These are phyloP conservation scores for Musa beccarii DNA, from an alignment of 176 grass and related monocot species.

Conservation along the genomic window DNA sequence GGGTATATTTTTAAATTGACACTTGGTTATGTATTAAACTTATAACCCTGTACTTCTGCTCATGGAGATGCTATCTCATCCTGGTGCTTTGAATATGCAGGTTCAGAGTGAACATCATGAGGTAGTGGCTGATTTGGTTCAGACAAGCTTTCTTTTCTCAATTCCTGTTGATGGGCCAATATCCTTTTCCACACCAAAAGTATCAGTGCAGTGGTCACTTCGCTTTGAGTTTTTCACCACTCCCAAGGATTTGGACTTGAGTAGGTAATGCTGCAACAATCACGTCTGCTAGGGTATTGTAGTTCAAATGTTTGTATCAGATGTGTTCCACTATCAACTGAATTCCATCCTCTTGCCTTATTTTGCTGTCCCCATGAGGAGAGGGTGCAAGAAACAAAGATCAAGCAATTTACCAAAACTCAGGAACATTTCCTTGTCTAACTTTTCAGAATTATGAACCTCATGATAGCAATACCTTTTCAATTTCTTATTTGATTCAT, in stretches of 20 bases:
- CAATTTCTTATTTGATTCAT: not conserved
- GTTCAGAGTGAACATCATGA: constrained; percentile 91
- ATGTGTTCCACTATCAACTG: not conserved
- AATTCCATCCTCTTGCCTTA: too few relatives aligned
- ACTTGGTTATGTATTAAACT: not conserved
- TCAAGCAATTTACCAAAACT: too few relatives aligned
- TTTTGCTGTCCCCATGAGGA: too few relatives aligned
- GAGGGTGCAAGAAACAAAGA: too few relatives aligned
- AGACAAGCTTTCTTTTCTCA: constrained; percentile 96
- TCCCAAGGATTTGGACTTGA: constrained; percentile 55
- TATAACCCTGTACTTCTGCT: not conserved
- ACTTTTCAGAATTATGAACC: not conserved
- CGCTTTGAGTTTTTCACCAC: constrained; percentile 91
- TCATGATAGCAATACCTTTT: not conserved
- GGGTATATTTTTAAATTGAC: not conserved
- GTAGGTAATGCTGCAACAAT: constrained; percentile 37
- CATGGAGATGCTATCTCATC: not conserved
- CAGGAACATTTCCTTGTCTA: not conserved
- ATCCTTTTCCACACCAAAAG: constrained; percentile 82
- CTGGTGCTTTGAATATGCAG: constrained; percentile 22
- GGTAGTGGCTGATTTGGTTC: constrained; percentile 76
- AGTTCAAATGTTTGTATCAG: not conserved
- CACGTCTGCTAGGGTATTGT: not conserved
- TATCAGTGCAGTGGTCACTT: constrained; percentile 87
- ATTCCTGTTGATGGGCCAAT: constrained; percentile 87